Evolutionary conservation across 768 basidiomycete genomes (phyloP).

Genomic region (Mycena indigotica): DNA sequence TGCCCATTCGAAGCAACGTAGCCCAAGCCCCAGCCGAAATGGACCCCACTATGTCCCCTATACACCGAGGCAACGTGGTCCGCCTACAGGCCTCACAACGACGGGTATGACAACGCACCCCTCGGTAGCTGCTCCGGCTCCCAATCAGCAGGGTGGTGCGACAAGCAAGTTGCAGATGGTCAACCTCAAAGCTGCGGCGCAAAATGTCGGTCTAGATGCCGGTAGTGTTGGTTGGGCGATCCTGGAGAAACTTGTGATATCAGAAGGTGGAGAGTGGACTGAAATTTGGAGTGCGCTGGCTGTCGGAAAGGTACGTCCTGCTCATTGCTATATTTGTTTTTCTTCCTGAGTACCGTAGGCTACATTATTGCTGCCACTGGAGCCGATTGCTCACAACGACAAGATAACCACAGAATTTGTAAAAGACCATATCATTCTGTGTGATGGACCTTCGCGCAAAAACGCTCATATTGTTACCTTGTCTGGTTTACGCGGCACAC

Average conservation of each 20-base stretch:
- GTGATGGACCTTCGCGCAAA: constrained; percentile 51
- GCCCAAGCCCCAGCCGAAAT: constrained; percentile 30
- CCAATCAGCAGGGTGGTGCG: constrained; percentile 55
- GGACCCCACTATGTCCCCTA: constrained; percentile 50
- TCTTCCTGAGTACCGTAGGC: constrained; percentile 58
- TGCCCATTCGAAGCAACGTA: constrained; percentile 30
- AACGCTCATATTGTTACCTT: constrained; percentile 68
- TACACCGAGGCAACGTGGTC: constrained; percentile 15
- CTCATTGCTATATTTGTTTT: background rate
- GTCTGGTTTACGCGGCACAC: constrained; percentile 78
- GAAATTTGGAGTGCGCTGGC: constrained; percentile 68
- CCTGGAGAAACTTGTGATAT: constrained; percentile 64
- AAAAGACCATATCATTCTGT: constrained; percentile 79
- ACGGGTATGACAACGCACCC: constrained; percentile 23
- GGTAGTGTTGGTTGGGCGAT: constrained; percentile 76
- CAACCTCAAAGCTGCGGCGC: constrained; percentile 73
- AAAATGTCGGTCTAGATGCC: constrained; percentile 64
- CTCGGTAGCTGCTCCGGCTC: constrained; percentile 26
- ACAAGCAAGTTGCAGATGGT: constrained; percentile 70
- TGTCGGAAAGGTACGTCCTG: constrained; percentile 60
- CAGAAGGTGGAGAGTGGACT: constrained; percentile 67
- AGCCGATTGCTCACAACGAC: constrained; percentile 52
- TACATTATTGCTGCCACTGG: constrained; percentile 76
- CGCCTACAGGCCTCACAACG: constrained; percentile 21
- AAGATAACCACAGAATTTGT: constrained; percentile 73